Percentiles rank a stretch among this genome's conserved stretches.
Conservation (phyloP, 495 filamentous ascomycete species). For the Xylaria acuta region DNA sequence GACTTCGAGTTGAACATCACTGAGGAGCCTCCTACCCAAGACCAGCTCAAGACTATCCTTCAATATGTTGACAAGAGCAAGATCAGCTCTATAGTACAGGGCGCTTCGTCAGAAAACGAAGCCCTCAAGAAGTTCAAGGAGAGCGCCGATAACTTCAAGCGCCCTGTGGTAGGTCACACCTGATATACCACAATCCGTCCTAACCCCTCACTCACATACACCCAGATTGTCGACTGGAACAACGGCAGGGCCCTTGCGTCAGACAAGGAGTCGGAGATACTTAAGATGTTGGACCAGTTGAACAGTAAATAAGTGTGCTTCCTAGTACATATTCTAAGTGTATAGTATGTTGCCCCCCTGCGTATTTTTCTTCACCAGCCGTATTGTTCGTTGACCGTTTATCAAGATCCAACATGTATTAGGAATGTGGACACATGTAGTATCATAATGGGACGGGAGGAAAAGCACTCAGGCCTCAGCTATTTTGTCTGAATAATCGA, state of each 20-base stretch:
- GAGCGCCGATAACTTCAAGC: slow-evolving; percentile 64
- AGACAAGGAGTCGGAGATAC: slow-evolving; percentile 81
- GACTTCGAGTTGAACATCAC: slow-evolving; percentile 89
- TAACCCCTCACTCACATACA: slow-evolving; percentile 20
- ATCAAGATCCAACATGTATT: neutral
- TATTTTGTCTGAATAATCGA: neutral
- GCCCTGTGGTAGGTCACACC: slow-evolving; percentile 68
- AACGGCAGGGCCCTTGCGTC: slow-evolving; percentile 81
- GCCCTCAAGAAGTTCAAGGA: slow-evolving; percentile 76
- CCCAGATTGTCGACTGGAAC: slow-evolving; percentile 88
- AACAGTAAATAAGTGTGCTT: slow-evolving; percentile 25
- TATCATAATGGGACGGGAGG: slow-evolving; percentile 7
- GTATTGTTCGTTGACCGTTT: neutral
- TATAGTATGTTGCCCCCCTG: neutral
- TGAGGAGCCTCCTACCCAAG: slow-evolving; percentile 76
- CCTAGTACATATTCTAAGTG: neutral
- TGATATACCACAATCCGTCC: neutral
- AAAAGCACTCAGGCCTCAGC: neutral
- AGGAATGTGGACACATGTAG: slow-evolving; percentile 1
- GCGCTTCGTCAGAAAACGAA: slow-evolving; percentile 72
- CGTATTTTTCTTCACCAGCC: too few relatives aligned
- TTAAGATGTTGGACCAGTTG: slow-evolving; percentile 67
- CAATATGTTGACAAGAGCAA: slow-evolving; percentile 73
- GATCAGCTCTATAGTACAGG: slow-evolving; percentile 68
- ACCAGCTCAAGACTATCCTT: slow-evolving; percentile 86